Evolutionary conservation across 2,329 filamentous ascomycete genomes (phyloP).

Genomic region (Epichloe sylvatica): DNA sequence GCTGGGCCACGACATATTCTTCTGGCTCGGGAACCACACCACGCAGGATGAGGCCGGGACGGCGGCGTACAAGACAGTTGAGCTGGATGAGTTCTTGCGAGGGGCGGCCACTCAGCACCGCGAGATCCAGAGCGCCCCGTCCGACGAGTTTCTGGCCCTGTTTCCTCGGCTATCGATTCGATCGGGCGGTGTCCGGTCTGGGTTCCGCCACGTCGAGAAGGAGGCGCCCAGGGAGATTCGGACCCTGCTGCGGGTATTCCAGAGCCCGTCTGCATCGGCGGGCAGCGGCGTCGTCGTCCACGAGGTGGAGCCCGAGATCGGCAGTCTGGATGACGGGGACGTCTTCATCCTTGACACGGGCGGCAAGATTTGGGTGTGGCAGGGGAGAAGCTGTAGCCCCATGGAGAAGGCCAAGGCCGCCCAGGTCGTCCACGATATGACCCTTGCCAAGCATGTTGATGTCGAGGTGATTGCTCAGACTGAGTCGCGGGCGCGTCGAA

Average conservation of each 20-base stretch:
- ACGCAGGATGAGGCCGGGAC: conserved; percentile 55
- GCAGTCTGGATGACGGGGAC: conserved; percentile 49
- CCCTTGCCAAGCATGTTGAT: conserved; percentile 46
- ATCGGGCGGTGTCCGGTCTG: conserved; percentile 45
- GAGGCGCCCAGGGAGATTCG: conserved; percentile 22
- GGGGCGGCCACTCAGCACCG: conserved; percentile 48
- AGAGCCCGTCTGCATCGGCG: conserved; percentile 30
- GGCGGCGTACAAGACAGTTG: conserved; percentile 57
- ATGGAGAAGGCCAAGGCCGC: conserved; percentile 58
- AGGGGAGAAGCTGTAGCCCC: conserved; percentile 48
- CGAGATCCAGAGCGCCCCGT: conserved; percentile 45
- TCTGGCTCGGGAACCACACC: conserved; percentile 53
- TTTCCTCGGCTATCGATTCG: conserved; percentile 49
- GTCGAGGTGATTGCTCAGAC: conserved; percentile 51
- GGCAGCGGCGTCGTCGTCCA: conserved; percentile 41
- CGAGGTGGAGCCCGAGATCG: conserved; percentile 48
- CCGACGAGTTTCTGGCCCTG: conserved; percentile 44
- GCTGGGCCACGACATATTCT: conserved; percentile 52
- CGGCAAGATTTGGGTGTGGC: conserved; percentile 57
- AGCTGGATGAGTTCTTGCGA: conserved; percentile 52
- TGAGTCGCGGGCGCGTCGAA: conserved; percentile 38
- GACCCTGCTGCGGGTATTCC: conserved; percentile 47
- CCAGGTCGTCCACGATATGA: conserved; percentile 52
- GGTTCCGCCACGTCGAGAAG: conserved; percentile 49
- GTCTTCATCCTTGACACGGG: conserved; percentile 51